Conservation (phyloP, 176 grass and related monocot genomes). For the Chrysopogon serrulatus region DNA sequence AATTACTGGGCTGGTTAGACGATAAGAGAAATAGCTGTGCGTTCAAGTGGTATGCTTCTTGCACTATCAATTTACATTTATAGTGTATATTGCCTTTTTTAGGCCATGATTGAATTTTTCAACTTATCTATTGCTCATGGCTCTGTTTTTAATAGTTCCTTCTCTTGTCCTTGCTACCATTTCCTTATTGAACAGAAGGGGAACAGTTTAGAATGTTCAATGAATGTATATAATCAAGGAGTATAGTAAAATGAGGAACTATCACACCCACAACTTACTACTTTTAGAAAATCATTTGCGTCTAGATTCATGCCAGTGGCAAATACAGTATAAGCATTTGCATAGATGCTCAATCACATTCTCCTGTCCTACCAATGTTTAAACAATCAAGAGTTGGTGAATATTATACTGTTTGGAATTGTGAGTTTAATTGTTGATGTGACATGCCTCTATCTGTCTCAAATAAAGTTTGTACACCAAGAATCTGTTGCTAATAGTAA, state of each 20-base stretch:
- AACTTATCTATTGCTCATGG: not conserved
- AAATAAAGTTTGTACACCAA: not conserved
- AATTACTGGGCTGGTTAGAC: conserved; percentile 78
- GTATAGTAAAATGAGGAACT: not conserved
- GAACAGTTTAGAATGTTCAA: not conserved
- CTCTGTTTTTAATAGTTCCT: not conserved
- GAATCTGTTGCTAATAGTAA: not conserved
- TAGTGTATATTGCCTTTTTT: not conserved
- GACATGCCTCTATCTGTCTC: not conserved
- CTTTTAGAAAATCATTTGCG: not conserved
- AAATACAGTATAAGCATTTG: not conserved
- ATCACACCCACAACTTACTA: not conserved
- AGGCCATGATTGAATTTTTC: not conserved
- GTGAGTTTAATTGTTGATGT: not conserved
- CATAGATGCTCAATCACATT: not conserved
- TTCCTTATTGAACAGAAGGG: not conserved
- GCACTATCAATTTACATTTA: conserved; percentile 4
- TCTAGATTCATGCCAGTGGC: not conserved
- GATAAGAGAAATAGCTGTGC: conserved; percentile 95
- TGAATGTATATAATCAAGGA: not conserved
- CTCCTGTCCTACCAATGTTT: not conserved
- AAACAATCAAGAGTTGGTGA: not conserved
- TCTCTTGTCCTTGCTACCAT: not conserved
- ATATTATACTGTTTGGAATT: not conserved
- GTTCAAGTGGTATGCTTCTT: conserved; percentile 54